phyloP scores from a whole-genome alignment of 345 rosid species.

The Gossypium mustelinum region DNA sequence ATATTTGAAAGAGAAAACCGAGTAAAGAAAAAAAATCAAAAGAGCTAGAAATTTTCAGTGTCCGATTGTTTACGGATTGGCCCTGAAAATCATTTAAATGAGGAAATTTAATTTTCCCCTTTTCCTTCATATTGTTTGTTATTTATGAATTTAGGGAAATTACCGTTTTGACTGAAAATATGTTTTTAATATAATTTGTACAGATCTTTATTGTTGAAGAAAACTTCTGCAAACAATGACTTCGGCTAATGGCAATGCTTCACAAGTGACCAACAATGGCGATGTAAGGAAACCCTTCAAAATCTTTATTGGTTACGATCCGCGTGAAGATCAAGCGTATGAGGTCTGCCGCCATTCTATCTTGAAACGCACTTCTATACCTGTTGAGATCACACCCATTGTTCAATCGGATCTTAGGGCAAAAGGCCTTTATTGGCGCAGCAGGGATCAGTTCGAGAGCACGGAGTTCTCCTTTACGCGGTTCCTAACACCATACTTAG shows the following conservation, averaged over 20 bases:
- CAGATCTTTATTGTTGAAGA: constrained; percentile 8
- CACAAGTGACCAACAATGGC: constrained; percentile 19
- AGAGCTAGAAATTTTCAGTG: neutral
- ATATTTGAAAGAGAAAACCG: neutral
- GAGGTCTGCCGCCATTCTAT: constrained; percentile 79
- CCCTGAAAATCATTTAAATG: neutral
- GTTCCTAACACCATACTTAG: constrained; percentile 81
- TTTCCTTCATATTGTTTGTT: neutral
- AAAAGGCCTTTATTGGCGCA: constrained; percentile 75
- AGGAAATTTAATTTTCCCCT: too few relatives aligned
- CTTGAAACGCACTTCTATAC: constrained; percentile 69
- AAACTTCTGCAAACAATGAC: constrained; percentile 26
- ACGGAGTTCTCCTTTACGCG: constrained; percentile 93
- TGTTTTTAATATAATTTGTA: neutral
- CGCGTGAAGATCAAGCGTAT: constrained; percentile 78
- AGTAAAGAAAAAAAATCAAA: too few relatives aligned
- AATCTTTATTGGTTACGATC: constrained; percentile 95
- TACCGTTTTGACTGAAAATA: neutral
- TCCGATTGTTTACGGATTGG: neutral
- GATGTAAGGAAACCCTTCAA: constrained; percentile 40
- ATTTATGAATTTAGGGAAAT: neutral
- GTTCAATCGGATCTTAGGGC: constrained; percentile 76
- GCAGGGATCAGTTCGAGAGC: constrained; percentile 79
- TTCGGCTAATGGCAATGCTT: constrained; percentile 27
- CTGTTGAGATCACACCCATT: constrained; percentile 73